A percentile compares a stretch with the other conserved stretches of the same genome.
These are phyloP conservation scores for Funneliformis geosporum DNA, from an alignment of 192 early-diverging fungal genomes.

Conservation along the genomic window DNA sequence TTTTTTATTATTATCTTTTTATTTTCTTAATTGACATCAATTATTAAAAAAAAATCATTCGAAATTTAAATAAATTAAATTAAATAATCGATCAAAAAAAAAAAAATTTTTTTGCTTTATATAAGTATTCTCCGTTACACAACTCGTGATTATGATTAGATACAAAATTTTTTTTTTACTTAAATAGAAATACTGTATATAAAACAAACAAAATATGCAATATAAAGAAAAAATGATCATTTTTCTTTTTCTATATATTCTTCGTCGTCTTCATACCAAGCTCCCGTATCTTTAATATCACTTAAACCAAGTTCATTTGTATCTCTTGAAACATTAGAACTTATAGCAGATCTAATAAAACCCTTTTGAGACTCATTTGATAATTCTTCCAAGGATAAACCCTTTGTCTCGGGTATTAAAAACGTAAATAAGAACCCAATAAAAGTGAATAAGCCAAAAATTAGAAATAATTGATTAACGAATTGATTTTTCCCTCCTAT, in stretches of 20 bases:
- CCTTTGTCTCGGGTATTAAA: conserved; percentile 78
- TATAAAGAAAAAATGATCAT: too few relatives aligned
- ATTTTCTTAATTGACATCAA: too few relatives aligned
- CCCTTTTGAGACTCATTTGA: conserved; percentile 46
- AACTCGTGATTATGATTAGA: too few relatives aligned
- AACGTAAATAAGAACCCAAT: conserved; percentile 65
- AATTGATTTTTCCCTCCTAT: conserved; percentile 64
- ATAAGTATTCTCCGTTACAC: too few relatives aligned
- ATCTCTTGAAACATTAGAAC: background rate
- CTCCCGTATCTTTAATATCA: background rate
- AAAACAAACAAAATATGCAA: too few relatives aligned
- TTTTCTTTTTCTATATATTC: background rate
- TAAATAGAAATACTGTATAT: too few relatives aligned
- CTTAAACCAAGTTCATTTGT: background rate
- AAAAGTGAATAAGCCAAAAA: conserved; percentile 79
- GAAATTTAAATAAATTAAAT: too few relatives aligned
- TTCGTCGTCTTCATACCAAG: background rate
- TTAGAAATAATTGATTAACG: conserved; percentile 62
- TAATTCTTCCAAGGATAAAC: conserved; percentile 75
- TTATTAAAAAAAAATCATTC: too few relatives aligned
- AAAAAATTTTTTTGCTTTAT: too few relatives aligned
- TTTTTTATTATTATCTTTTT: too few relatives aligned
- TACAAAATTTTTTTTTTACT: too few relatives aligned
- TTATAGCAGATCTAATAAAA: conserved; percentile 9
- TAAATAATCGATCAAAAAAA: too few relatives aligned